Conservation (phyloP, 192 early-diverging fungal species). For the Podila clonocystis region DNA sequence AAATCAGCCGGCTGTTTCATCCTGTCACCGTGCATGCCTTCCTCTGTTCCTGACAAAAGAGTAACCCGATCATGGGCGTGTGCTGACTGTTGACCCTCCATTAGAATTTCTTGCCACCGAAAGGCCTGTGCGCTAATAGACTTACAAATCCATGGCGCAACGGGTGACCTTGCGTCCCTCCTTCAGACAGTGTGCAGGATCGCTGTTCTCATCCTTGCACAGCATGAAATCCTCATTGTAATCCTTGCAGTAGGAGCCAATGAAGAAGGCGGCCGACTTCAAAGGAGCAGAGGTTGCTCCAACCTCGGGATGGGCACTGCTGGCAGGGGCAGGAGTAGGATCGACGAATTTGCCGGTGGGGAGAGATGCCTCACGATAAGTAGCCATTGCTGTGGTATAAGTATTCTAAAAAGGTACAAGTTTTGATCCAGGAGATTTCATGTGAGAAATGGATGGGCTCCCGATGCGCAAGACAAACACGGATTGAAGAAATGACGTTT, state of each 20-base stretch:
- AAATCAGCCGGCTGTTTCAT: no score
- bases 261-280: slow-evolving; percentile 92
- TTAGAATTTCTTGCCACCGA: no score
- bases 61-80: no score
- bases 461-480: no score
- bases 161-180: slow-evolving; percentile 97
- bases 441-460: no score
- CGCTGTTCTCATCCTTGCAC: slow-evolving; percentile 92
- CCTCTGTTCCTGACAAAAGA: no score
- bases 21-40: no score
- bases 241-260: slow-evolving; percentile 88
- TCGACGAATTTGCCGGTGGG: slow-evolving; percentile 74
- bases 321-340: slow-evolving; percentile 77
- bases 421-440: no score
- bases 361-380: slow-evolving; percentile 42
- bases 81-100: no score
- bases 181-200: slow-evolving; percentile 91
- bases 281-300: slow-evolving; percentile 93
- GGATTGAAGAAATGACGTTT: no score
- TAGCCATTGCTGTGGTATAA: slow-evolving; percentile 28
- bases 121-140: not conserved
- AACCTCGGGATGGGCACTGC: slow-evolving; percentile 85
- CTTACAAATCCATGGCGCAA: slow-evolving; percentile 88
- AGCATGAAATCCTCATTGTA: slow-evolving; percentile 97
- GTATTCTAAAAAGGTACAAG: no score